Percentiles rank a stretch among this genome's conserved stretches.
Evolutionary conservation across 306 rosid genomes (phyloP).

Genomic region (apple (Malus domestica)): DNA sequence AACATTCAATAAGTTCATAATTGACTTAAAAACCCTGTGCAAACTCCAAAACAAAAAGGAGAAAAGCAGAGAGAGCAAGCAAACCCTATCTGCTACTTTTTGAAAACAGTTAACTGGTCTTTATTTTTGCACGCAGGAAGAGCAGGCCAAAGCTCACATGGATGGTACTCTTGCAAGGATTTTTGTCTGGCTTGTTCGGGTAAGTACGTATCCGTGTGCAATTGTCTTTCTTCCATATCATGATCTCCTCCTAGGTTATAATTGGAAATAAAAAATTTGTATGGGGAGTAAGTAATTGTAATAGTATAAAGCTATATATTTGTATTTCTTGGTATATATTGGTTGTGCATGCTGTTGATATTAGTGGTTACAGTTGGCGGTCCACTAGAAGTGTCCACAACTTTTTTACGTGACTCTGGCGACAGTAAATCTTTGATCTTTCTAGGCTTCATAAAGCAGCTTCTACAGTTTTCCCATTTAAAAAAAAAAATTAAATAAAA

Average conservation of each 20-base stretch:
- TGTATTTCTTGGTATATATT: too few species aligned
- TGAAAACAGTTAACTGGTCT: background rate
- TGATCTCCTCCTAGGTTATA: background rate
- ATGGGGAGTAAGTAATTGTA: background rate
- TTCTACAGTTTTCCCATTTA: background rate
- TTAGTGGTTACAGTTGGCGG: background rate
- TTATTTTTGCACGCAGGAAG: conserved; percentile 35
- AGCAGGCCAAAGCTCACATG: conserved; percentile 53
- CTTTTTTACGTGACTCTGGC: background rate
- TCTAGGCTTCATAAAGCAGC: background rate
- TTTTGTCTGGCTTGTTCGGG: conserved; percentile 78
- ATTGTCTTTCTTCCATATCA: background rate
- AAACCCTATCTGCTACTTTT: background rate
- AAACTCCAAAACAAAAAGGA: background rate
- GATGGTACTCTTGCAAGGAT: conserved; percentile 48
- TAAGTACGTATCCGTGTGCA: conserved; percentile 23
- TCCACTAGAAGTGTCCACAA: background rate
- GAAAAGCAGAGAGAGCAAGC: background rate
- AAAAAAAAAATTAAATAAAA: too few species aligned
- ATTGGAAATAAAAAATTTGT: background rate
- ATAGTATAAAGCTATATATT: too few species aligned
- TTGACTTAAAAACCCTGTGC: background rate
- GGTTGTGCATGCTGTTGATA: background rate
- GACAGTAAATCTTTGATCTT: background rate
- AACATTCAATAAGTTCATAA: background rate